These are phyloP conservation scores for Lachnum nothofagi DNA, from an alignment of 2,329 filamentous ascomycete genomes.

Conservation along the genomic window DNA sequence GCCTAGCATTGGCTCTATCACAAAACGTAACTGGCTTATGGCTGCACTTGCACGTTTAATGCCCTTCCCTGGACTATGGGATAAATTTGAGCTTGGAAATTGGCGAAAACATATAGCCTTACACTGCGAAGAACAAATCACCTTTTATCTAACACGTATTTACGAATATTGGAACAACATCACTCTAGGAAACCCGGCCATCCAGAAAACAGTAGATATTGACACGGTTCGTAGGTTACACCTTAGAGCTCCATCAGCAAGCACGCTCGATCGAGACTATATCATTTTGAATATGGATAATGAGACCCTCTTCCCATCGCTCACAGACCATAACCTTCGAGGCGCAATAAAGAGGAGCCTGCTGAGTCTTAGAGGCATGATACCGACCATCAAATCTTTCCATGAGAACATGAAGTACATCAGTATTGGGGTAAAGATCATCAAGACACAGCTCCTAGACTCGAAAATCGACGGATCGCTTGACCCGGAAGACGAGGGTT, in stretches of 20 bases:
- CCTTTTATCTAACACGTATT: not conserved
- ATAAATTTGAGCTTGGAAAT: constrained; percentile 8
- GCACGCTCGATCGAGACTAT: not conserved
- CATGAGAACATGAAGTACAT: not conserved
- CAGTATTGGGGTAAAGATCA: not conserved
- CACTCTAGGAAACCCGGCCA: not conserved
- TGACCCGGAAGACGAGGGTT: no score
- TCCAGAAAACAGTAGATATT: not conserved
- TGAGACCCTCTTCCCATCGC: not conserved
- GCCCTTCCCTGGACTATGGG: constrained; percentile 2
- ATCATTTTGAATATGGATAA: not conserved
- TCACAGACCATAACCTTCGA: not conserved
- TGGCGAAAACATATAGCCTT: not conserved
- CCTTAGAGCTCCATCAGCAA: not conserved
- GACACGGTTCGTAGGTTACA: not conserved
- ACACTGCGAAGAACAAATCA: not conserved
- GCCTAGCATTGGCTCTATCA: not conserved
- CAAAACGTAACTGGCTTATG: not conserved
- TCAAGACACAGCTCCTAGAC: no score
- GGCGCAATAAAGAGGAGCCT: not conserved
- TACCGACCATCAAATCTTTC: not conserved
- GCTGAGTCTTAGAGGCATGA: not conserved
- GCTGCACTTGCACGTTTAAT: not conserved
- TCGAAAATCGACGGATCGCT: no score
- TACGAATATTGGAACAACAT: not conserved